These are phyloP conservation scores for Lactarius quietus DNA, from an alignment of 768 basidiomycete genomes.

Conservation along the genomic window DNA sequence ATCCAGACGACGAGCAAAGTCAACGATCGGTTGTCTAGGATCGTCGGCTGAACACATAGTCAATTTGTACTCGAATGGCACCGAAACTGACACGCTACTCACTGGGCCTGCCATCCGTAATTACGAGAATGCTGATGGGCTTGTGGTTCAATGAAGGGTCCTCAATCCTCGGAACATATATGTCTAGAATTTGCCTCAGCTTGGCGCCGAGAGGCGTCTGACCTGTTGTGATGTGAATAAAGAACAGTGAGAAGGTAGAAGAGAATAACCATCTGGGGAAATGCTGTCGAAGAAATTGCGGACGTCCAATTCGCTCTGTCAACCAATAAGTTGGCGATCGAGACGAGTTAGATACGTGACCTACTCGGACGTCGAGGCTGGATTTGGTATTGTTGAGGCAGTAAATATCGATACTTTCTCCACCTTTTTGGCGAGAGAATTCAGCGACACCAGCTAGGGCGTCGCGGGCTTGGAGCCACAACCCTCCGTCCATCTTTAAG, in stretches of 20 bases:
- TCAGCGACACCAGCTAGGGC: conserved; percentile 42
- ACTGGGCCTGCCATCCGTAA: conserved; percentile 42
- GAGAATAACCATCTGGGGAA: conserved; percentile 15
- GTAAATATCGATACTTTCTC: conserved; percentile 41
- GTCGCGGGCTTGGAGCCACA: conserved; percentile 40
- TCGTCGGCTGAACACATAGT: conserved; percentile 26
- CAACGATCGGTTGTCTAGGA: conserved; percentile 24
- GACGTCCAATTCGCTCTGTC: conserved; percentile 18
- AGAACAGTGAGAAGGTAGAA: background rate
- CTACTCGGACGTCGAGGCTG: conserved; percentile 27
- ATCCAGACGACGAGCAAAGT: conserved; percentile 32
- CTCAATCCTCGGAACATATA: conserved; percentile 37
- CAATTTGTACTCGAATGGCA: background rate
- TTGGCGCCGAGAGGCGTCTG: conserved; percentile 40
- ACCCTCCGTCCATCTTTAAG: conserved; percentile 39
- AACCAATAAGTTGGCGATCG: background rate
- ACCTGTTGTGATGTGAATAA: conserved; percentile 28
- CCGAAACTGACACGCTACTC: conserved; percentile 23
- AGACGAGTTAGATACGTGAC: conserved; percentile 29
- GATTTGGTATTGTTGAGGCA: conserved; percentile 37
- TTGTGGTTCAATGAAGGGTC: conserved; percentile 31
- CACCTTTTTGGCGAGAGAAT: conserved; percentile 36
- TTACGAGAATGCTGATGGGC: conserved; percentile 37
- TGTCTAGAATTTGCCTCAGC: conserved; percentile 36
- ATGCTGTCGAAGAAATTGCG: conserved; percentile 16